Percentiles rank a stretch among this genome's conserved stretches.
Evolutionary conservation across 495 filamentous ascomycete species (phyloP).

Genomic region (Hypoxylon intermedium): DNA sequence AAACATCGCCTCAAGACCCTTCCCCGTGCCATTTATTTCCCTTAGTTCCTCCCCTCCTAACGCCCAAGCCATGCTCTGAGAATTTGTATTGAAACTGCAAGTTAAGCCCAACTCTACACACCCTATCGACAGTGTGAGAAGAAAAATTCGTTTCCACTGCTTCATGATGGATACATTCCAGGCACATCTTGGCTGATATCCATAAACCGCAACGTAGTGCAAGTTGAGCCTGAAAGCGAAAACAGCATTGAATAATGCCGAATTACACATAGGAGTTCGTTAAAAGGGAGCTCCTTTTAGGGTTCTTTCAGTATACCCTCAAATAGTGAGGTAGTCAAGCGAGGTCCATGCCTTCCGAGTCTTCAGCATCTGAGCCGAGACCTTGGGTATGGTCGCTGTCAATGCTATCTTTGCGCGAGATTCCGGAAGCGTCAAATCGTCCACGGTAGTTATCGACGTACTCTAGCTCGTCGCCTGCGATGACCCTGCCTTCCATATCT

Average conservation of each 20-base stretch:
- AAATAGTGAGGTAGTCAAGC: conserved; percentile 33
- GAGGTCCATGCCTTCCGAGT: conserved; percentile 68
- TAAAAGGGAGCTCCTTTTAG: not conserved
- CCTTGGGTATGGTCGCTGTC: conserved; percentile 64
- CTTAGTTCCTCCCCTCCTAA: conserved; percentile 2
- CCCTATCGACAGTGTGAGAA: not conserved
- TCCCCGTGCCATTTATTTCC: not conserved
- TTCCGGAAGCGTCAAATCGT: conserved; percentile 62
- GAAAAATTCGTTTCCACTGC: conserved; percentile 19
- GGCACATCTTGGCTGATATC: conserved; percentile 25
- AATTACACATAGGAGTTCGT: not conserved
- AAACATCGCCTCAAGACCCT: not conserved
- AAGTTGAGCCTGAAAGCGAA: not conserved
- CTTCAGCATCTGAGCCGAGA: conserved; percentile 70
- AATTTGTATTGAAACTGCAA: not conserved
- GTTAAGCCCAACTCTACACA: conserved; percentile 1
- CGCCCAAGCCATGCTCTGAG: conserved; percentile 33
- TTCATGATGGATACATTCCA: conserved; percentile 23
- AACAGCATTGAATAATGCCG: not conserved
- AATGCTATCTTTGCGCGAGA: conserved; percentile 62
- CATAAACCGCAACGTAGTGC: conserved; percentile 13
- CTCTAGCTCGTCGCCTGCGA: conserved; percentile 84
- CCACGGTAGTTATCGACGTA: conserved; percentile 73
- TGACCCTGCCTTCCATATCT: conserved; percentile 85
- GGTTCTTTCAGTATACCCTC: not conserved